Evolutionary conservation across 1,284 basidiomycete species (phyloP).

Genomic region (Cryptococcus deneoformans): DNA sequence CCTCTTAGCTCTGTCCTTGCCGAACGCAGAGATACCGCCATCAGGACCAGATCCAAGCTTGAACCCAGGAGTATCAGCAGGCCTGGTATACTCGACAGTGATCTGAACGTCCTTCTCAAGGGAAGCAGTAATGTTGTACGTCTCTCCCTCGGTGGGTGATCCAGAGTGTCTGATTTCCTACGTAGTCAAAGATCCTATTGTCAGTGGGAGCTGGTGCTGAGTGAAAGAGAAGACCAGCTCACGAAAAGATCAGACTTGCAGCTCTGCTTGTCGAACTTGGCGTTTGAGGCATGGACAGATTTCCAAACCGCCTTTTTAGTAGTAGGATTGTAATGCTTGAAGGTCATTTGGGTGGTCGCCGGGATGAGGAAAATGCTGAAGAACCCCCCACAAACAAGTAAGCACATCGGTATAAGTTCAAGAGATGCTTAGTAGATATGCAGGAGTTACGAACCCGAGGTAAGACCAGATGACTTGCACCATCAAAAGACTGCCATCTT

Average conservation of each 20-base stretch:
- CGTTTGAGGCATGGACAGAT: constrained; percentile 83
- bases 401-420: not conserved
- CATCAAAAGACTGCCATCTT: constrained; percentile 79
- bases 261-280: constrained; percentile 76
- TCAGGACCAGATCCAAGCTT: constrained; percentile 85
- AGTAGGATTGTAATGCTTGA: constrained; percentile 81
- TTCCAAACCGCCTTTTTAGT: constrained; percentile 81
- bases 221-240: constrained; percentile 8
- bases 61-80: constrained; percentile 74
- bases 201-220: not conserved
- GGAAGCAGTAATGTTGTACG: constrained; percentile 77
- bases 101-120: constrained; percentile 78
- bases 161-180: constrained; percentile 64
- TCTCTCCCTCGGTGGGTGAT: constrained; percentile 60
- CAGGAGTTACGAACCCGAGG: constrained; percentile 68
- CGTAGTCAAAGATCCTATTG: not conserved
- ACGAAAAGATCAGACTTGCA: constrained; percentile 89
- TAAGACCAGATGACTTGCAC: constrained; percentile 94
- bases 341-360: constrained; percentile 93
- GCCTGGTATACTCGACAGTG: constrained; percentile 68
- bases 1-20: constrained; percentile 61
- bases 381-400: no score
- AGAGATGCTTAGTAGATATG: not conserved
- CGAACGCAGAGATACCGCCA: constrained; percentile 91
- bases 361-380: constrained; percentile 47